Percentiles rank a stretch among this genome's conserved stretches.
Evolutionary conservation across 345 rosid genomes (phyloP).

Genomic region (Xanthoceras sorbifolium): DNA sequence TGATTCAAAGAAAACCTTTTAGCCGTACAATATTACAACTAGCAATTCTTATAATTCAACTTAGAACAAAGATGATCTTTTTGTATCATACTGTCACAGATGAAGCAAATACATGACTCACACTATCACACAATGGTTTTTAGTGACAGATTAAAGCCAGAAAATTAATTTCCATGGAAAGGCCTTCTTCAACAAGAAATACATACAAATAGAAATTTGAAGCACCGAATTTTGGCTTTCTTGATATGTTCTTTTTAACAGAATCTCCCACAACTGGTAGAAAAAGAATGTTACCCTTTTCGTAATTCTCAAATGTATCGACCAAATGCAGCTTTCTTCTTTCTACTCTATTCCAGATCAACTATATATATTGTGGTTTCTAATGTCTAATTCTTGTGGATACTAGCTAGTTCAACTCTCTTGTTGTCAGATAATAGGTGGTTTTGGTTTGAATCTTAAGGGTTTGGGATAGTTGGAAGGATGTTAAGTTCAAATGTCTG

Average conservation of each 20-base stretch:
- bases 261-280: constrained; percentile 1
- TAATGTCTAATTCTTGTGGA: neutral
- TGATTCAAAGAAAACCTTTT: neutral
- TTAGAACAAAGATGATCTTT: neutral
- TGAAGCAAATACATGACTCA: neutral
- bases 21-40: neutral
- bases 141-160: neutral
- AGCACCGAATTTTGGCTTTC: constrained; percentile 5
- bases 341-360: neutral
- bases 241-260: neutral
- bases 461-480: no score
- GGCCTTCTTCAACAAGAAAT: neutral
- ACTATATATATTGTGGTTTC: no score
- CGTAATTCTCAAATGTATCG: neutral
- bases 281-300: constrained; percentile 1
- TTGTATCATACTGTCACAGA: neutral
- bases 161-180: neutral
- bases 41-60: neutral
- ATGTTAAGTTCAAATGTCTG: neutral
- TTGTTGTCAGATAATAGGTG: no score
- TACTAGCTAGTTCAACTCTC: neutral
- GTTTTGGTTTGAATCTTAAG: no score
- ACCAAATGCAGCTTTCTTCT: neutral
- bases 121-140: neutral
- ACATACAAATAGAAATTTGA: constrained; percentile 4